A percentile compares a stretch with the other conserved stretches of the same genome.
These are phyloP conservation scores for Aureobasidium sp. DNA, from an alignment of 2,329 filamentous ascomycete species.

Conservation along the genomic window DNA sequence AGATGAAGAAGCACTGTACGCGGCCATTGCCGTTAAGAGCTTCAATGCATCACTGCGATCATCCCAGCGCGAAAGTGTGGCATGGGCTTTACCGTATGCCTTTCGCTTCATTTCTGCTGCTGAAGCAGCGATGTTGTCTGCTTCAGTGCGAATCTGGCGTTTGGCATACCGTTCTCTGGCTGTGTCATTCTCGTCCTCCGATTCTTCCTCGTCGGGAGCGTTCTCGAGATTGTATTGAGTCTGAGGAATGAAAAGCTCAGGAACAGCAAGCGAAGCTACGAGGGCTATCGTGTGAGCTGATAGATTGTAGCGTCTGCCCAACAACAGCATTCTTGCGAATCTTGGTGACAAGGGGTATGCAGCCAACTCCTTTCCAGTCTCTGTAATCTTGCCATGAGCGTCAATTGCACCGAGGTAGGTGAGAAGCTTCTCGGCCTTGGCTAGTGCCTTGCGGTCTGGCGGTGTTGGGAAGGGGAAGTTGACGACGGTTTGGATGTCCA, in stretches of 20 bases:
- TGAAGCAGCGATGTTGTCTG: slow-evolving; percentile 58
- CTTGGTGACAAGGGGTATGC: slow-evolving; percentile 85
- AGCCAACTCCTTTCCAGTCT: slow-evolving; percentile 72
- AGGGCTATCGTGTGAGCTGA: slow-evolving; percentile 80
- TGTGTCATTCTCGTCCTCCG: slow-evolving; percentile 20
- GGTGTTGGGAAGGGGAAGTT: slow-evolving; percentile 96
- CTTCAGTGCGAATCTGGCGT: slow-evolving; percentile 46
- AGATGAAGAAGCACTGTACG: slow-evolving; percentile 45
- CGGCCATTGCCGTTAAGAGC: slow-evolving; percentile 78
- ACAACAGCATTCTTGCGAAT: slow-evolving; percentile 84
- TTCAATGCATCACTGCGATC: slow-evolving; percentile 84
- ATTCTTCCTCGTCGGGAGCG: slow-evolving; percentile 34
- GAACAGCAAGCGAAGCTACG: slow-evolving; percentile 80
- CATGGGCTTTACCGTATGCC: slow-evolving; percentile 65
- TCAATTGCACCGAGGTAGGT: slow-evolving; percentile 73
- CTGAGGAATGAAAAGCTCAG: slow-evolving; percentile 80
- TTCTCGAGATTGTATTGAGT: slow-evolving; percentile 48
- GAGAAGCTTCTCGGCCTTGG: slow-evolving; percentile 78
- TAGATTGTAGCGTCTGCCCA: slow-evolving; percentile 76
- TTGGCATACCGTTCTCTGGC: slow-evolving; percentile 11
- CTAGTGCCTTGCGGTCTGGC: slow-evolving; percentile 67
- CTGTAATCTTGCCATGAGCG: slow-evolving; percentile 65
- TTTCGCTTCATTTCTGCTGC: slow-evolving; percentile 56
- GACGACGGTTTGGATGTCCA: slow-evolving; percentile 82
- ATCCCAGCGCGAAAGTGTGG: slow-evolving; percentile 72